Base-by-base conservation (phyloP, 257 asterid genomes). In the Schizonepeta tenuifolia region DNA sequence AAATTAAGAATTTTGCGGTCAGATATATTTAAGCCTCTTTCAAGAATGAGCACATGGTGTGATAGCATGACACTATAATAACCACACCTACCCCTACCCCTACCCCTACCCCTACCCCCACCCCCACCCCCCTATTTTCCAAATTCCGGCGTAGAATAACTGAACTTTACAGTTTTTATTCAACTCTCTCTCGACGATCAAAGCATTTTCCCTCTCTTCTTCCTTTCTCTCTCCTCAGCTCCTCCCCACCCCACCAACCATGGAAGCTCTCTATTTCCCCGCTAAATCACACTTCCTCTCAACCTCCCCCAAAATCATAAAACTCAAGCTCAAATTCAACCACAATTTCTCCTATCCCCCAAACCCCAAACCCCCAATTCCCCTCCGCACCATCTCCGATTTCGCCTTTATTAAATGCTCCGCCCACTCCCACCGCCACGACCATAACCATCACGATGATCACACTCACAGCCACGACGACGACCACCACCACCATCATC, bases 211-310 rank as follows among this genome's bases (percentile, higher is more conserved):
- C n/a, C 49, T 43, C 49, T 43, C 53, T 49, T 6, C 21, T 15
- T 15, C 58, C 14, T 65, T 47, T 31, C 65, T 9, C 26, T 75
- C 58, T 22, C 17, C 36, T 28, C 35, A 7, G 5, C 40, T 35
- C 28, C 43, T 11, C 40, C 17, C 24, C 63, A 20, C 0, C 50
- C 65, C 20, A 1, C 50, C 65, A 17, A 21, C 67, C 26, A 86
- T 86, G 91, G 88, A 86, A 50, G n/a, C 84, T 26, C 81, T 81
- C 18, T 67, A 22, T 44, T 77, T 79, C 33, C 76, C 79, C 40
- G 9, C 81, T 65, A 15, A 74, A 21, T 57, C 81, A 0, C 61
- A 14, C 62, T 58, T 75, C 58, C 75, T 82, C 47, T 60, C 83
- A 5, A 54, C 63, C 69, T 28, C 43, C 79, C 70, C 28, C 74